These are phyloP conservation scores for Daedaleopsis nitida DNA, from an alignment of 768 basidiomycete species.

Conservation along the genomic window DNA sequence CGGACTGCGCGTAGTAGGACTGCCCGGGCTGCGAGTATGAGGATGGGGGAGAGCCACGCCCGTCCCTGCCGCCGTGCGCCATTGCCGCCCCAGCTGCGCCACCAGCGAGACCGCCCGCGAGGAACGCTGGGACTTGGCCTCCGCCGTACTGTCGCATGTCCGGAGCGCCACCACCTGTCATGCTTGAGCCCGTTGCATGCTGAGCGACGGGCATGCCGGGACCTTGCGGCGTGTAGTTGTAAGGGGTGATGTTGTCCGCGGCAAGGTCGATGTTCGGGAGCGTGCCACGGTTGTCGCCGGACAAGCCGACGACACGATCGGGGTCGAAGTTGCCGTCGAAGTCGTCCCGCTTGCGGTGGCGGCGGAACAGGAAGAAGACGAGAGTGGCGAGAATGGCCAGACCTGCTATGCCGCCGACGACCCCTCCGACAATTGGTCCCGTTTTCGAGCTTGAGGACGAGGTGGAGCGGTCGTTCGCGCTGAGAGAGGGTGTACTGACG, in stretches of 20 bases:
- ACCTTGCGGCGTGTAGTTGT: slow-evolving; percentile 21
- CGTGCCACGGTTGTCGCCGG: slow-evolving; percentile 25
- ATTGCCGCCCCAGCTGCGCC: slow-evolving; percentile 20
- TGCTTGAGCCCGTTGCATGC: not conserved
- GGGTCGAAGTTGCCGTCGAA: slow-evolving; percentile 56
- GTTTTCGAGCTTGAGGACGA: slow-evolving; percentile 25
- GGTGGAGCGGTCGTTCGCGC: slow-evolving; percentile 6
- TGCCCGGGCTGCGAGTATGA: slow-evolving; percentile 23
- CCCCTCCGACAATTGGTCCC: slow-evolving; percentile 34
- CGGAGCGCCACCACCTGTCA: slow-evolving; percentile 8
- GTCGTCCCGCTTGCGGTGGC: slow-evolving; percentile 35
- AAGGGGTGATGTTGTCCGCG: slow-evolving; percentile 25
- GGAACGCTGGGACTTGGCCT: slow-evolving; percentile 21
- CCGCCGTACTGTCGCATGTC: slow-evolving; percentile 33
- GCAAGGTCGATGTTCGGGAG: slow-evolving; percentile 25
- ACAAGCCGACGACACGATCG: slow-evolving; percentile 39
- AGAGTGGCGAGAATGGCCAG: slow-evolving; percentile 27
- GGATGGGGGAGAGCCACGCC: slow-evolving; percentile 15
- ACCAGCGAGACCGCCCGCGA: slow-evolving; percentile 28
- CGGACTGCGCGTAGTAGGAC: slow-evolving; percentile 23
- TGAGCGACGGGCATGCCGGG: slow-evolving; percentile 4
- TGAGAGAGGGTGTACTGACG: slow-evolving; percentile 16
- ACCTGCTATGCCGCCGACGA: slow-evolving; percentile 33
- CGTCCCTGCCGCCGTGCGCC: not conserved
- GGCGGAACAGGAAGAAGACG: slow-evolving; percentile 27